Evolutionary conservation across 2,329 filamentous ascomycete species (phyloP).

Genomic region (Curvularia verruculosa): DNA sequence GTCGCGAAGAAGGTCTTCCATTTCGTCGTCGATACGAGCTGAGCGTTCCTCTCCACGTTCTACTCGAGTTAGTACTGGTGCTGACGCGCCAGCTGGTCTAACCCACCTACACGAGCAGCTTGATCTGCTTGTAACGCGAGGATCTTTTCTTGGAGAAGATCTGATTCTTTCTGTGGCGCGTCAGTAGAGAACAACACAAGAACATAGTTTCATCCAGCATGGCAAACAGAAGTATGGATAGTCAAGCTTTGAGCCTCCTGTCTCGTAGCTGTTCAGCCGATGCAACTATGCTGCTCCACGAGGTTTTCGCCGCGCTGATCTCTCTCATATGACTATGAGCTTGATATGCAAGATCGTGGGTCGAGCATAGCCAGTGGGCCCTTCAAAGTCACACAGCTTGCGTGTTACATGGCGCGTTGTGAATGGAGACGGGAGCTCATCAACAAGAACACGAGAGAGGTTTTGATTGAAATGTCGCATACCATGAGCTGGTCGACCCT

Average conservation of each 20-base stretch:
- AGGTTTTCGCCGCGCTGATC: not conserved
- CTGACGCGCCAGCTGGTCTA: not conserved
- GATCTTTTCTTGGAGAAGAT: constrained; percentile 41
- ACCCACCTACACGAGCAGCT: constrained; percentile 35
- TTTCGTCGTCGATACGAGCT: constrained; percentile 52
- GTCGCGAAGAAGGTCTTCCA: constrained; percentile 55
- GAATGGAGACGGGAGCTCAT: not conserved
- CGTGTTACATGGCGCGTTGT: constrained; percentile 6
- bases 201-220: not conserved
- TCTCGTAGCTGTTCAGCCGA: not conserved
- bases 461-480: constrained; percentile 30
- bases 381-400: constrained; percentile 6
- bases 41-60: constrained; percentile 46
- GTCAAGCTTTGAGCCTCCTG: not conserved
- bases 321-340: not conserved
- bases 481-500: constrained; percentile 56
- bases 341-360: not conserved
- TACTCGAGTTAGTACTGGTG: constrained; percentile 21
- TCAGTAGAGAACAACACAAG: constrained; percentile 6
- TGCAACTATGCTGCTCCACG: not conserved
- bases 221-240: not conserved
- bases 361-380: not conserved
- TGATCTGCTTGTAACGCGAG: constrained; percentile 39
- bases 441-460: not conserved
- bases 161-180: constrained; percentile 37